Conservation (phyloP, 768 basidiomycete genomes). For the Lentinula edodes region DNA sequence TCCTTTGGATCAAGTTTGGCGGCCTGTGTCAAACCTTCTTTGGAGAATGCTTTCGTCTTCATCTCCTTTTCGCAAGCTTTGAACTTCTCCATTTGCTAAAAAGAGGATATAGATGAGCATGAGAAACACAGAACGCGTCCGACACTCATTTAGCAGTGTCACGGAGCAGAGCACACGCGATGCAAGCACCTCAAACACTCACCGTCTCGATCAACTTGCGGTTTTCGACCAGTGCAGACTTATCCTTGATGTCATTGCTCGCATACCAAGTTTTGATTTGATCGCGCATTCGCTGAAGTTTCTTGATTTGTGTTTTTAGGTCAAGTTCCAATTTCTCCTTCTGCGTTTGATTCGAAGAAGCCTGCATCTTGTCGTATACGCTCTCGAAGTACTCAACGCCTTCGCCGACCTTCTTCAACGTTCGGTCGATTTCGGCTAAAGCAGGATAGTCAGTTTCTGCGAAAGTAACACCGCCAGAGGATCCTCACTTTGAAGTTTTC, state of each 20-base stretch:
- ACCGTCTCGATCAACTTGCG: conserved; percentile 96
- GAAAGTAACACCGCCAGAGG: not conserved
- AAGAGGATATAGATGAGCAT: not conserved
- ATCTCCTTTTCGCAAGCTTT: conserved; percentile 99
- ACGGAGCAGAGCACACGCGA: conserved; percentile 15
- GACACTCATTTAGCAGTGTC: conserved; percentile 14
- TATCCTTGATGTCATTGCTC: conserved; percentile 99
- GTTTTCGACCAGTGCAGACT: conserved; percentile 86
- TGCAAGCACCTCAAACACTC: conserved; percentile 25
- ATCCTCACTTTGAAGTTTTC: conserved; percentile 79
- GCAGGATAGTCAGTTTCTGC: not conserved
- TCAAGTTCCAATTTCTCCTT: conserved; percentile 97
- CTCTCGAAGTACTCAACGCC: conserved; percentile 93
- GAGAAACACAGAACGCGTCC: not conserved
- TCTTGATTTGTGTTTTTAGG: conserved; percentile 98
- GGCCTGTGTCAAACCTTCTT: conserved; percentile 93
- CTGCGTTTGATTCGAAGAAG: conserved; percentile 92
- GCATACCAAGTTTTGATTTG: conserved; percentile 96
- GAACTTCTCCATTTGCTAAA: conserved; percentile 99
- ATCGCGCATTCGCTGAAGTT: conserved; percentile 76
- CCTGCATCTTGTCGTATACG: conserved; percentile 98
- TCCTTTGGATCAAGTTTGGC: conserved; percentile 95
- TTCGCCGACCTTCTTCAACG: conserved; percentile 93
- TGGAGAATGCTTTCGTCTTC: conserved; percentile 99
- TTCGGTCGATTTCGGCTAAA: conserved; percentile 96